These are phyloP conservation scores for Diospyros lotus DNA, from an alignment of 148 eudicot genomes.

Conservation along the genomic window DNA sequence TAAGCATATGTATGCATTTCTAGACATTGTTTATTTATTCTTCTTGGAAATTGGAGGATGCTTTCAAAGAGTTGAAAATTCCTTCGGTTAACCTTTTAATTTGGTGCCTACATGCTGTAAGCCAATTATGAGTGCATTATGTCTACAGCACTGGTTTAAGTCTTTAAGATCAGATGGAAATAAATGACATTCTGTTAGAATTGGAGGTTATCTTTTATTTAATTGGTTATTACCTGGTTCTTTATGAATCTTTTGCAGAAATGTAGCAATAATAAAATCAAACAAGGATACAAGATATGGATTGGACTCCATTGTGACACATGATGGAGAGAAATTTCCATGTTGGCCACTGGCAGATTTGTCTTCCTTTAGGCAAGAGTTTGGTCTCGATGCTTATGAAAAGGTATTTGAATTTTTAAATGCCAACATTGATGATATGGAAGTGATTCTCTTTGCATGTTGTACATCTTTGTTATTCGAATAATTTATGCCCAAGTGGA, in stretches of 20 bases:
- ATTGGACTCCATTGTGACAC: constrained; percentile 72
- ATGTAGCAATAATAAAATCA: constrained; percentile 78
- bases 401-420: constrained; percentile 41
- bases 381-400: constrained; percentile 76
- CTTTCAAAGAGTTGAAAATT: neutral
- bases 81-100: neutral
- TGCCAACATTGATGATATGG: neutral
- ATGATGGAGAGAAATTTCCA: constrained; percentile 86
- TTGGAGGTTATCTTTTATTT: neutral
- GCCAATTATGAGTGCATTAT: neutral
- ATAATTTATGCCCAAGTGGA: neutral
- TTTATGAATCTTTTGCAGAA: constrained; percentile 43
- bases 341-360: constrained; percentile 74
- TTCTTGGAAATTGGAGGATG: neutral
- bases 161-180: neutral
- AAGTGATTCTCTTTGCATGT: neutral
- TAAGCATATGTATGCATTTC: neutral
- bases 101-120: neutral
- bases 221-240: neutral
- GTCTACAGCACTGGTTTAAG: neutral
- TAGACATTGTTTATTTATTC: neutral
- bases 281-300: constrained; percentile 86
- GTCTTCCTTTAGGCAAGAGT: constrained; percentile 59
- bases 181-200: neutral
- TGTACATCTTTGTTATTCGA: neutral